Base-by-base conservation (phyloP, 2,329 filamentous ascomycete genomes). In the Aspergillus phoenicis region DNA sequence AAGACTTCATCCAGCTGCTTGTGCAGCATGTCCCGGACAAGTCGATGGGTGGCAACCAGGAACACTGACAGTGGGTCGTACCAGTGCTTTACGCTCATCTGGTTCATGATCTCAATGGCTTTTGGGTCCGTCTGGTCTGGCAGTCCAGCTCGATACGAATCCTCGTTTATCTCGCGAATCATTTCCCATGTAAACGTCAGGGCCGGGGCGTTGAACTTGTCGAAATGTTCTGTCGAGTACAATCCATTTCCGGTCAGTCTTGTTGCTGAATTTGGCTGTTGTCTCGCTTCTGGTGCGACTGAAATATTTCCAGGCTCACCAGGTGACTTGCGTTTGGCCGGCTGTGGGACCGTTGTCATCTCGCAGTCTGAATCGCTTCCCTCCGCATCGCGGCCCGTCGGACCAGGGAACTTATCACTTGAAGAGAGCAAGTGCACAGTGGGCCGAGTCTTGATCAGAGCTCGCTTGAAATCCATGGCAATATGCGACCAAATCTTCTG, bases 61-160 rank as follows among this genome's bases (percentile, higher is more conserved):
- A 81, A 80, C 0, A 62, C 77, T 0, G 80, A 70, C 51, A 88
- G 78, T 0, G 87, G 86, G 0, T 68, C 68, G 1, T 80, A 69
- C 89, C 89, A 91, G 1, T 85, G 82, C 7, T 73, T 70, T 1
- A 90, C 83, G 0, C 84, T 83, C n/a, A 84, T 75, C 15, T 81
- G 77, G 49, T 84, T 86, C 15, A 90, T 78, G 0, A 80, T 79
- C 28, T 87, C 83, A 22, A 88, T 86, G 0, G 89, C 86, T 39
- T 85, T 83, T 0, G 84, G 82, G 0, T 87, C 83, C 0, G 86
- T 83, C 0, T 87, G 80, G 6, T 84, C 82, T 0, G 86, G 86
- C 65, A 87, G 80, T 0, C 87, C 87, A 0, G 85, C 82, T 17
- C 80, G 80, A 26, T 83, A 84, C 11, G 85, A 84, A 4, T 79